These are phyloP conservation scores for Sporopachydermia cereana DNA, from an alignment of 1,139 yeast genomes.

Conservation along the genomic window DNA sequence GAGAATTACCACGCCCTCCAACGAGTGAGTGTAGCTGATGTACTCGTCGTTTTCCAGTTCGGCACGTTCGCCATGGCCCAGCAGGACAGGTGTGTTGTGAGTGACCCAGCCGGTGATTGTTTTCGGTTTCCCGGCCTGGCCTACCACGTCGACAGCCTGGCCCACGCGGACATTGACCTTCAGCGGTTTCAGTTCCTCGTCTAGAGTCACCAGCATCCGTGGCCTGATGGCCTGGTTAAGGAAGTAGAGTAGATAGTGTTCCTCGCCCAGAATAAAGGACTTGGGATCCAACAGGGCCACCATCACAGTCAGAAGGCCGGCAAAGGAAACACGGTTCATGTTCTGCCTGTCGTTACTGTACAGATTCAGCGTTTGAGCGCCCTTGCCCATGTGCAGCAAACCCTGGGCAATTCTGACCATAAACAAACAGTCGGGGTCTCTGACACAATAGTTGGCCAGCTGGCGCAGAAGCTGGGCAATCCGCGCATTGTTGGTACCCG, in stretches of 20 bases:
- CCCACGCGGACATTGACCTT: constrained; percentile 97
- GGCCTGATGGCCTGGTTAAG: constrained; percentile 87
- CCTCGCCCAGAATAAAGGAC: constrained; percentile 47
- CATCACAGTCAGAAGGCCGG: constrained; percentile 76
- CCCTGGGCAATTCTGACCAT: constrained; percentile 96
- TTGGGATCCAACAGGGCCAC: constrained; percentile 83
- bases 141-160: constrained; percentile 97
- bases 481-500: constrained; percentile 98
- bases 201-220: constrained; percentile 85
- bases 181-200: constrained; percentile 76
- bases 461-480: constrained; percentile 91
- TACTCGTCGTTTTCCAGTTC: constrained; percentile 95
- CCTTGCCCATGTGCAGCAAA: constrained; percentile 88
- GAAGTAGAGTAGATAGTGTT: constrained; percentile 75
- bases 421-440: constrained; percentile 84
- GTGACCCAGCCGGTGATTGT: constrained; percentile 99
- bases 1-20: constrained; percentile 90
- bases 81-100: constrained; percentile 90
- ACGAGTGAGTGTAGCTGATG: constrained; percentile 63
- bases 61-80: constrained; percentile 92
- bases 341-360: constrained; percentile 85
- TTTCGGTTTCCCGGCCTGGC: constrained; percentile 98
- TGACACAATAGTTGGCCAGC: constrained; percentile 83
- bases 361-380: constrained; percentile 82
- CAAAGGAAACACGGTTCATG: constrained; percentile 79